Conservation (phyloP, 345 rosid species). For the Kernera saxatilis region DNA sequence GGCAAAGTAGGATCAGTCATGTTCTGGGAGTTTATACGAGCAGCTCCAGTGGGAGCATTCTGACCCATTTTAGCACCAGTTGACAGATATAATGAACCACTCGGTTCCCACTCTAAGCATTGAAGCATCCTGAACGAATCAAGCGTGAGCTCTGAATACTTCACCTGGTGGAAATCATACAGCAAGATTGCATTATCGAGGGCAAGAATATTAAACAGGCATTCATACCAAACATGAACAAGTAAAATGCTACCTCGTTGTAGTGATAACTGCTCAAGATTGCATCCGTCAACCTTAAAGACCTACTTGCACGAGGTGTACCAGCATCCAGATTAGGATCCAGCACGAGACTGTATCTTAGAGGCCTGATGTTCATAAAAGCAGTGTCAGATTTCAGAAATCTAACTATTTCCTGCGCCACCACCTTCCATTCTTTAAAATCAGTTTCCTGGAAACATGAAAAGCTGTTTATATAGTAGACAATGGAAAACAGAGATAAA, state of each 20-base stretch:
- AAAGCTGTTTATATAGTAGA: not conserved
- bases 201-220: not conserved
- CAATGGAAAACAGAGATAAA: not conserved
- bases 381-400: constrained; percentile 91
- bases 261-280: constrained; percentile 79
- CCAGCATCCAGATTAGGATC: constrained; percentile 67
- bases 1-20: constrained; percentile 91
- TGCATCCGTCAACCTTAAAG: constrained; percentile 73
- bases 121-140: constrained; percentile 98
- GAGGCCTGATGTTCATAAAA: constrained; percentile 93
- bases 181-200: not conserved
- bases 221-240: not conserved
- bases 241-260: constrained; percentile 63
- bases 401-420: constrained; percentile 87
- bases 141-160: constrained; percentile 91
- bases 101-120: constrained; percentile 95
- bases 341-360: constrained; percentile 82
- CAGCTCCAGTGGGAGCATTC: constrained; percentile 53
- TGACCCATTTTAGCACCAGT: constrained; percentile 47
- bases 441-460: constrained; percentile 70
- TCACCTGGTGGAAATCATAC: constrained; percentile 48
- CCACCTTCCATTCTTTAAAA: constrained; percentile 97
- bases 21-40: constrained; percentile 50
- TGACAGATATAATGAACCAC: constrained; percentile 79
- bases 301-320: constrained; percentile 44